A percentile compares a stretch with the other conserved stretches of the same genome.
These are phyloP conservation scores for Chaetomium fimeti DNA, from an alignment of 495 filamentous ascomycete genomes.

Conservation along the genomic window DNA sequence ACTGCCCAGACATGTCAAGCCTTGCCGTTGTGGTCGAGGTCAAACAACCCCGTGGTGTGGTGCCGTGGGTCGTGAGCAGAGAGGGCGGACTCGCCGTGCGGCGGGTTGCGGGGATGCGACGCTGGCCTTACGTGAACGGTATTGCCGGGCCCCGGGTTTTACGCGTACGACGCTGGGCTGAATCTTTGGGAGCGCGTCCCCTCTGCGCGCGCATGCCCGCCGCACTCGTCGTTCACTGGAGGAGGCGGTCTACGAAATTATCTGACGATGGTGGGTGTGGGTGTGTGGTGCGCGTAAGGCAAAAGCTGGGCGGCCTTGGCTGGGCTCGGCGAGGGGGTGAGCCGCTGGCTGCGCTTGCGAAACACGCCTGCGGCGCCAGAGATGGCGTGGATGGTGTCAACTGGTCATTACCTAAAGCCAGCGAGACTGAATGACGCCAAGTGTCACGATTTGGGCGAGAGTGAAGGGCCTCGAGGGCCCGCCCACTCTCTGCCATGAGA, in stretches of 20 bases:
- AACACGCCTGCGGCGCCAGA: slow-evolving; percentile 20
- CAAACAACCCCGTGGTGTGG: too few species aligned
- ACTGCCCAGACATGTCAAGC: not conserved
- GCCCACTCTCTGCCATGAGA: not conserved
- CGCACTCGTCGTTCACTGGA: not conserved
- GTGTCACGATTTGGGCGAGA: slow-evolving; percentile 1
- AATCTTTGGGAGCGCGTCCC: not conserved
- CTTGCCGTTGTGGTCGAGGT: not conserved
- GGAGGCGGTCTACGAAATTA: not conserved
- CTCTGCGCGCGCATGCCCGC: not conserved
- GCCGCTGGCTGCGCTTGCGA: too few species aligned
- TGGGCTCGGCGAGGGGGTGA: not conserved
- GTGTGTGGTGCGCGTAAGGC: not conserved
- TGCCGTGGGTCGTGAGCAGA: too few species aligned
- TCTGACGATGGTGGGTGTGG: not conserved
- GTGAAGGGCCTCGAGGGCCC: not conserved
- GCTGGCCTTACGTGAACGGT: slow-evolving; percentile 15
- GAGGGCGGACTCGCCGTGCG: slow-evolving; percentile 16
- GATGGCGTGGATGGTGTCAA: slow-evolving; percentile 26
- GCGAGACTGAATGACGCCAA: slow-evolving; percentile 9
- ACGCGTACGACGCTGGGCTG: slow-evolving; percentile 7
- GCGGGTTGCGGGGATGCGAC: slow-evolving; percentile 18
- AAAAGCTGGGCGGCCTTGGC: not conserved
- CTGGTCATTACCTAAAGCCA: not conserved
- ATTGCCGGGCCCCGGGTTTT: slow-evolving; percentile 2